Base-by-base conservation (phyloP, 2,329 filamentous ascomycete genomes). In the Venturia carpophila region DNA sequence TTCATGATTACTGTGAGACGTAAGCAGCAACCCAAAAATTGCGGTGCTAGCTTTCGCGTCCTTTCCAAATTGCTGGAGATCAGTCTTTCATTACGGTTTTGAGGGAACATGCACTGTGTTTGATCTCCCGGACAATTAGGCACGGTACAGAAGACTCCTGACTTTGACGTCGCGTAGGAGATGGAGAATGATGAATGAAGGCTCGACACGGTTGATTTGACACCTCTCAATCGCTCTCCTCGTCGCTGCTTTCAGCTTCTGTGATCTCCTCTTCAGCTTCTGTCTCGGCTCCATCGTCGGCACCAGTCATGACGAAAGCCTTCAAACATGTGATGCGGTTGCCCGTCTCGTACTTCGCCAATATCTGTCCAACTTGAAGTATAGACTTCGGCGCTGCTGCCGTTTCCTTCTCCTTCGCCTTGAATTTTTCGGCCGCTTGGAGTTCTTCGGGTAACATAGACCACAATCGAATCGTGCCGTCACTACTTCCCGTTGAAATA, bases 261-360 rank as follows among this genome's bases (percentile, higher is more conserved):
- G 39, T 74, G 0, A 68, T 67, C 10, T 63, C 64, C 39, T 69
- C 68, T n/a, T 78, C 69, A 27, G 42, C 47, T 11, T 71, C 81
- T 52, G 75, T 76, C 68, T 82, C 80, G 60, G 79, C 79, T 65
- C 85, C 84, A 71, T 81, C 84, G 56, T 80, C 79, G 27, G 82
- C 83, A 49, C 86, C 85, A 19, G 84, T 83, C 60, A 82, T 71
- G 70, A 86, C 79, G 78, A 96, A 97, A 27, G 88, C 88, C 70
- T 86, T 87, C 71, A 97, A 73, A 74, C 94, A 97, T 45, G 92
- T 97, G 69, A 97, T 92, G 65, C 94, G 82, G 74, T 93, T 92
- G 58, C 88, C 87, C 27, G 92, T 96, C 75, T 92, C 88, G 71
- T 94, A 94, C 41, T 84, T 86, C 19, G 87, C 91, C 56, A 96